Conservation (phyloP, 2,329 filamentous ascomycete genomes). For the Chaetomiaceae sp. region DNA sequence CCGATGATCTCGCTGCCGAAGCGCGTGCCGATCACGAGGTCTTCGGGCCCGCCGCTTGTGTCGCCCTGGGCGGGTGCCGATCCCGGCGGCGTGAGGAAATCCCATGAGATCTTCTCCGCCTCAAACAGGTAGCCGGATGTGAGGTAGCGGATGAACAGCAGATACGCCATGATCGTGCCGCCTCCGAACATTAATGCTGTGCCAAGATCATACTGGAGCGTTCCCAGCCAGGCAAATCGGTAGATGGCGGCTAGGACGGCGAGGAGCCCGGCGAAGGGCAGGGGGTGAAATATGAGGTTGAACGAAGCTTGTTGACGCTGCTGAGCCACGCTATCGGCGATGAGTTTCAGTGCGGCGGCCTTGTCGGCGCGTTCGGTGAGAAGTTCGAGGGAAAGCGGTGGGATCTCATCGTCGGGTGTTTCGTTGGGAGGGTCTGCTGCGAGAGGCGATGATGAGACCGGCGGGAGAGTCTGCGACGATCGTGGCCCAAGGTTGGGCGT, state of each 20-base stretch:
- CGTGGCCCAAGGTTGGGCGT: conserved; percentile 58
- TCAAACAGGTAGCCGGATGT: conserved; percentile 56
- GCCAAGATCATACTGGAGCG: conserved; percentile 43
- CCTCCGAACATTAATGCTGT: conserved; percentile 52
- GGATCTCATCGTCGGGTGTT: conserved; percentile 43
- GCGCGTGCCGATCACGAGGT: conserved; percentile 59
- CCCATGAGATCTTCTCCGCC: conserved; percentile 56
- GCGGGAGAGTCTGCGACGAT: conserved; percentile 32
- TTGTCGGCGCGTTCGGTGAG: conserved; percentile 53
- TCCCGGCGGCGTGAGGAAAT: conserved; percentile 42
- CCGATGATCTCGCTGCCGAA: conserved; percentile 66
- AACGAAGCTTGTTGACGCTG: conserved; percentile 64
- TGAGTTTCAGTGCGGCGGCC: conserved; percentile 60
- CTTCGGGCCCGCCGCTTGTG: conserved; percentile 33
- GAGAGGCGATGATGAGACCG: no score
- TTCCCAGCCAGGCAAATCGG: conserved; percentile 40
- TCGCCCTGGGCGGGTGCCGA: conserved; percentile 32
- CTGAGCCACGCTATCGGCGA: conserved; percentile 77
- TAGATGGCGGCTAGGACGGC: conserved; percentile 39
- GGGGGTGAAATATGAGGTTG: conserved; percentile 58
- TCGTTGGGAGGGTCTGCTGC: no score
- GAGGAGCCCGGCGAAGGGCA: conserved; percentile 44
- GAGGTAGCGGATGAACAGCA: conserved; percentile 55
- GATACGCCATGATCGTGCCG: conserved; percentile 56
- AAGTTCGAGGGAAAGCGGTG: conserved; percentile 57